Percentiles rank a stretch among this genome's conserved stretches.
Conservation (phyloP, 2,329 filamentous ascomycete species). For the Neoarthrinium moseri region DNA sequence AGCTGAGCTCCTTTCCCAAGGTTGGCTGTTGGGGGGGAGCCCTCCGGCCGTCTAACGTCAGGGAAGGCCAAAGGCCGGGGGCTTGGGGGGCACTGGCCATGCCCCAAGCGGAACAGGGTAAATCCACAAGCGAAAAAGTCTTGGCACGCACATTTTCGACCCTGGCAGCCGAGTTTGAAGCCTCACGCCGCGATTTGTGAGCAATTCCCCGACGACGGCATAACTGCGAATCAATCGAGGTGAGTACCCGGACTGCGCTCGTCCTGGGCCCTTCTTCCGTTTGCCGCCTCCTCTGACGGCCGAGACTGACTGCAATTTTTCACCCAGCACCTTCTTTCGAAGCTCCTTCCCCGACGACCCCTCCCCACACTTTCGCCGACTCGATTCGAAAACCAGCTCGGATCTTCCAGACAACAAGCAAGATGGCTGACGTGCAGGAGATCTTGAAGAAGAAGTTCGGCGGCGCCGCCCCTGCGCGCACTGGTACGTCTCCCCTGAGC, state of each 20-base stretch:
- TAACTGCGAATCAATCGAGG: constrained; percentile 16
- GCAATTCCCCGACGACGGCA: constrained; percentile 13
- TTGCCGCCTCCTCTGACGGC: background rate
- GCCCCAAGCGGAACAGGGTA: constrained; percentile 12
- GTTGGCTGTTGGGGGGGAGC: background rate
- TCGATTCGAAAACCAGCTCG: constrained; percentile 5
- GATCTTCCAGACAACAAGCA: constrained; percentile 11
- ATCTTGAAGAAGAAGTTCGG: constrained; percentile 39
- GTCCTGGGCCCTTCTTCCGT: too few relatives aligned
- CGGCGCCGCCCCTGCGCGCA: constrained; percentile 28
- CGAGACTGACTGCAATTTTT: background rate
- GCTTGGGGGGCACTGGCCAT: constrained; percentile 4
- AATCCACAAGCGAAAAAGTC: constrained; percentile 14
- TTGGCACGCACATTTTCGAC: constrained; percentile 31
- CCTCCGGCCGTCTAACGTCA: background rate
- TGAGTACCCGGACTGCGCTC: constrained; percentile 14
- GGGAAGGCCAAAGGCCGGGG: too few relatives aligned
- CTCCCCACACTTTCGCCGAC: constrained; percentile 6
- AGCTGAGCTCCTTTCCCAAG: too few relatives aligned
- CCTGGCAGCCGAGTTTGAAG: constrained; percentile 17
- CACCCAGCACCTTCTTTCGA: background rate
- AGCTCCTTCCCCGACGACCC: constrained; percentile 8
- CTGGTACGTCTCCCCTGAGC: too few relatives aligned
- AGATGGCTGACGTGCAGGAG: constrained; percentile 42
- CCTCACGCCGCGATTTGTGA: constrained; percentile 16